These are phyloP conservation scores for Gossypium gossypioides DNA, from an alignment of 441 rosid genomes.

Conservation along the genomic window DNA sequence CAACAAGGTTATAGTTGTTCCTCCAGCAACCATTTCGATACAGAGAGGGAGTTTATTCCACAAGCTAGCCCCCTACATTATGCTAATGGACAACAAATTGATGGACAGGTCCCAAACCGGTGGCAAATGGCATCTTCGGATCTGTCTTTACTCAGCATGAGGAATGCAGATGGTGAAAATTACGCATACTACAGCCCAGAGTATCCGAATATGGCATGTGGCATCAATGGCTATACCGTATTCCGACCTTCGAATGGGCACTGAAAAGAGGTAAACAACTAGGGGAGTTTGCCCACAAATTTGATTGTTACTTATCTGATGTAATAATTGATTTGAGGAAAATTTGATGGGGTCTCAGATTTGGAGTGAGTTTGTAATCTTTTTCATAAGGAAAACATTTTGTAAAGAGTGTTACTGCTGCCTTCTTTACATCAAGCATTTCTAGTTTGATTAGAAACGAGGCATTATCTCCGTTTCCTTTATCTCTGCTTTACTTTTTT, in stretches of 20 bases:
- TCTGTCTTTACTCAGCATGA: slow-evolving; percentile 43
- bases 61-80: slow-evolving; percentile 39
- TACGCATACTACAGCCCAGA: slow-evolving; percentile 39
- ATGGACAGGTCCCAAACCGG: slow-evolving; percentile 41
- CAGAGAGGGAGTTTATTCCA: slow-evolving; percentile 38
- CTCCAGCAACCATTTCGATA: slow-evolving; percentile 38
- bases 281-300: slow-evolving; percentile 6
- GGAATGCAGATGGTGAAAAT: slow-evolving; percentile 40
- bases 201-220: slow-evolving; percentile 39
- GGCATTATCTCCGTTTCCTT: background rate
- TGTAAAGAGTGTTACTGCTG: slow-evolving; percentile 41
- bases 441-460: slow-evolving; percentile 12
- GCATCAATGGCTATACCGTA: slow-evolving; percentile 48
- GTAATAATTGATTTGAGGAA: slow-evolving; percentile 20
- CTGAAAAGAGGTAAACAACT: slow-evolving; percentile 25
- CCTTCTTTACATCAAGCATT: slow-evolving; percentile 23
- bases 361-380: slow-evolving; percentile 38
- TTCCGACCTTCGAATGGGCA: slow-evolving; percentile 71
- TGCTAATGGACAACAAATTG: slow-evolving; percentile 56
- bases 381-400: slow-evolving; percentile 36
- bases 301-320: slow-evolving; percentile 10
- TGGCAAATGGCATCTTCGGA: slow-evolving; percentile 64
- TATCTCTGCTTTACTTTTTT: background rate
- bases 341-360: slow-evolving; percentile 27
- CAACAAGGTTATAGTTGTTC: slow-evolving; percentile 38